Conservation (phyloP, 2,329 filamentous ascomycete species). For the Cercospora sp. region DNA sequence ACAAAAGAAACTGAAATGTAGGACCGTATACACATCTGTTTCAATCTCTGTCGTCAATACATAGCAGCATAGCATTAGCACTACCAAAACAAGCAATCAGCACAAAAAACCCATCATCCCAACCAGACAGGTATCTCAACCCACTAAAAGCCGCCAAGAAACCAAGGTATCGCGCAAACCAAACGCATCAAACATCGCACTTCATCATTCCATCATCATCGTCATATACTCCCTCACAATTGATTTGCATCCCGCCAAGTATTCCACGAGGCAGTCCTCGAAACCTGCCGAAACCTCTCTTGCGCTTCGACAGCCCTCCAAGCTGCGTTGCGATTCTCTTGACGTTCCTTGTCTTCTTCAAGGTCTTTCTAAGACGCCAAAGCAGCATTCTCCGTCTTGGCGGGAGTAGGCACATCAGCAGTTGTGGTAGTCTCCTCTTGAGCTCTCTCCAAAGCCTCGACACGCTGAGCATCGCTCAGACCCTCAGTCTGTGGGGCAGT, state of each 20-base stretch:
- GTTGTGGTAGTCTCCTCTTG: slow-evolving; percentile 26
- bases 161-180: slow-evolving; percentile 12
- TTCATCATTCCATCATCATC: not conserved
- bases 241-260: slow-evolving; percentile 15
- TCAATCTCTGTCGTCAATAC: not conserved
- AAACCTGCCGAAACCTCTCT: slow-evolving; percentile 4
- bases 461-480: slow-evolving; percentile 25
- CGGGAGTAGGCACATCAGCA: slow-evolving; percentile 13
- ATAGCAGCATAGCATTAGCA: not conserved
- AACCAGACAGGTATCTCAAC: not conserved
- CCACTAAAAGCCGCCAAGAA: not conserved
- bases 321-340: slow-evolving; percentile 4
- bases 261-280: slow-evolving; percentile 11
- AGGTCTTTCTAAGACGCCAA: slow-evolving; percentile 25
- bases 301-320: slow-evolving; percentile 12
- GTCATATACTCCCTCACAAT: not conserved
- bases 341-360: slow-evolving; percentile 10
- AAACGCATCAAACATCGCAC: slow-evolving; percentile 1
- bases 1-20: not conserved
- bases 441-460: slow-evolving; percentile 28
- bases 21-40: not conserved
- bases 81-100: not conserved
- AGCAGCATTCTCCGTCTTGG: slow-evolving; percentile 25
- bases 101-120: not conserved
- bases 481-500: slow-evolving; percentile 6